Conservation (phyloP, 2,329 filamentous ascomycete species). For the Fusarium musae region DNA sequence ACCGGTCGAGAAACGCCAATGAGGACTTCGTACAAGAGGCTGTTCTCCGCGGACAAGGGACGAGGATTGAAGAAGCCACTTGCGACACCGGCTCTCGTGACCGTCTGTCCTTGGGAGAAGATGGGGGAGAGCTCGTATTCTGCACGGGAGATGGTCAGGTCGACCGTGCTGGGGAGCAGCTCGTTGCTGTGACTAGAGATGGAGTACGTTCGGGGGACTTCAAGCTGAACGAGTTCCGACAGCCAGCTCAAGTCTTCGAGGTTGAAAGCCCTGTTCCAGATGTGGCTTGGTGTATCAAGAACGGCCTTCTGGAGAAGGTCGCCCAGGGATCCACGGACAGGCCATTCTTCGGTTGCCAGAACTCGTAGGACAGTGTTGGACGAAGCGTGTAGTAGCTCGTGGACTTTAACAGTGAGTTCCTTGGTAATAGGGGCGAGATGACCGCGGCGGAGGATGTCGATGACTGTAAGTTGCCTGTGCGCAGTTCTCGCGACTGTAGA, state of each 20-base stretch:
- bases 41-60: constrained; percentile 48
- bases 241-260: constrained; percentile 59
- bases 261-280: constrained; percentile 63
- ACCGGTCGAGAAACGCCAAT: constrained; percentile 64
- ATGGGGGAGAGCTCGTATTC: constrained; percentile 60
- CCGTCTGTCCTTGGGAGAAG: constrained; percentile 49
- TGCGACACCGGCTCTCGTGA: constrained; percentile 58
- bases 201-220: constrained; percentile 64
- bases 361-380: constrained; percentile 62
- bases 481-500: constrained; percentile 49
- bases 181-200: constrained; percentile 63
- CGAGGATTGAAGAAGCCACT: constrained; percentile 65
- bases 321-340: constrained; percentile 60
- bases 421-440: constrained; percentile 64
- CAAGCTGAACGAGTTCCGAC: constrained; percentile 57
- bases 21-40: constrained; percentile 57
- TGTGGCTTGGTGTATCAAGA: constrained; percentile 57
- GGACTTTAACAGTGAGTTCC: constrained; percentile 60
- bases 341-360: constrained; percentile 62
- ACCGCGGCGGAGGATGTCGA: constrained; percentile 61
- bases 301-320: constrained; percentile 62
- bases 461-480: constrained; percentile 53
- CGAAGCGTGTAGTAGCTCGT: constrained; percentile 60
- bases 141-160: constrained; percentile 62
- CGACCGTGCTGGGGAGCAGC: constrained; percentile 61